Base-by-base conservation (phyloP, 2,329 filamentous ascomycete genomes). In the Diaporthe citriasiana region DNA sequence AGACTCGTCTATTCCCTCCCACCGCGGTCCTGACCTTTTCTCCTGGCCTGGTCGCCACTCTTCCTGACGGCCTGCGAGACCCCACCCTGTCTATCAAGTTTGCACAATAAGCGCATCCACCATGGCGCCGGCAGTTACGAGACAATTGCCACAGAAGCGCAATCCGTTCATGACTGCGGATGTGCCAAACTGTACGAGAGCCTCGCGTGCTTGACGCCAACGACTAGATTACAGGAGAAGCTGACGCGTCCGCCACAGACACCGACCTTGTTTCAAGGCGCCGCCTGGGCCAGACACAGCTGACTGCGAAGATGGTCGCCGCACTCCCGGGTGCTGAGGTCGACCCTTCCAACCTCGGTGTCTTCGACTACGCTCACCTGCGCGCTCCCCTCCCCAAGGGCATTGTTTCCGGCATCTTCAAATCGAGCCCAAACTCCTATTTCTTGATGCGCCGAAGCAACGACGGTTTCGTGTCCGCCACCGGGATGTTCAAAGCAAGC, bases 351-450 rank as follows among this genome's bases (percentile, higher is more conserved):
- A 92, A 93, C 78, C 87, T 97, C 75, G 95, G 94, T 69, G 91
- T 93, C 60, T 98, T 99, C 82, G 97, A 98, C 84, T 99, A 99
- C 83, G 96, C 95, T 77, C 97, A 99, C 82, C 89, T 99, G 66
- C 93, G 96, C 80, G 96, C 95, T 75, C 96, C 97, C 19, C 86
- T 99, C 60, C 97, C 97, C 66, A 97, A 95, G 84, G 95, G 97
- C 77, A 92, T 98, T 78, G 91, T 92, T 38, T 98, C 95, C 8
- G 97, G 97, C 81, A 97, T 99, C 80, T 98, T 98, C 87, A 93
- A 94, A 80, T 93, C 92, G 74, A 92, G 92, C 81, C 96, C 97
- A 7, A 95, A 95, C 82, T 97, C 94, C 78, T 99, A 99, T 85
- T 99, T 98, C 83, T 86, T 99, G 79, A 99, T 99, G 94, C 92